Base-by-base conservation (phyloP, 495 filamentous ascomycete genomes). In the Margaritispora aquatica region DNA sequence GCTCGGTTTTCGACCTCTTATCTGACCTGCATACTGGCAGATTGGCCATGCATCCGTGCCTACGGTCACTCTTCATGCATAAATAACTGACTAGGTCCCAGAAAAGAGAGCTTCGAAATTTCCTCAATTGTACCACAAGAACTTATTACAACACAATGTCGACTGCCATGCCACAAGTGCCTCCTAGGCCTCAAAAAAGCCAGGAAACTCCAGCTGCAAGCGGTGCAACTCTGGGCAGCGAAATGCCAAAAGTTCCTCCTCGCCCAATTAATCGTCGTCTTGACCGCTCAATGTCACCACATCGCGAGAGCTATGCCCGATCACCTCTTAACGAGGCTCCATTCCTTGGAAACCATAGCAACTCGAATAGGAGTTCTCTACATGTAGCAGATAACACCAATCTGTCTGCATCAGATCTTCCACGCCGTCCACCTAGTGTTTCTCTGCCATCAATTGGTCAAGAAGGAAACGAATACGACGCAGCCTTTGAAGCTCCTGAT, bases 391-490 rank as follows among this genome's bases (percentile, higher is more conserved):
- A 76, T 48, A 70, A 73, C 59, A 77, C 79, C 26, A 75, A 78
- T 60, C 78, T 80, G 21, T 68, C 66, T 17, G 31, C 20, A 19
- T 59, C 69, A 29, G 80, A 85, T 60, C 58, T 79, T 46, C 83
- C 82, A 23, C 71, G 63, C 27, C 87, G 89, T 31, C 83, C 89
- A 2, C 85, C 86, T 31, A 94, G 88, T 67, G 62, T 69, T 23
- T 86, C 92, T 51, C 84, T 96, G 65, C 91, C 92, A 20, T 88
- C 88, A 1, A 77, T 96, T 54, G 92, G 92, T 27, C 85, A 96
- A 70, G 92, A 97, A 73, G 92, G 92, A 55, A 84, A 77, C 59
- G 92, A 97, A 74, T 97, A 97, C 71, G 88, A 82, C 22, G 82
- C 79, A 55, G 69, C 90, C 53, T 65, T 72, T 50, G 65, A 19